Conservation (phyloP, 1,284 basidiomycete genomes). For the Kwoniella shivajii region DNA sequence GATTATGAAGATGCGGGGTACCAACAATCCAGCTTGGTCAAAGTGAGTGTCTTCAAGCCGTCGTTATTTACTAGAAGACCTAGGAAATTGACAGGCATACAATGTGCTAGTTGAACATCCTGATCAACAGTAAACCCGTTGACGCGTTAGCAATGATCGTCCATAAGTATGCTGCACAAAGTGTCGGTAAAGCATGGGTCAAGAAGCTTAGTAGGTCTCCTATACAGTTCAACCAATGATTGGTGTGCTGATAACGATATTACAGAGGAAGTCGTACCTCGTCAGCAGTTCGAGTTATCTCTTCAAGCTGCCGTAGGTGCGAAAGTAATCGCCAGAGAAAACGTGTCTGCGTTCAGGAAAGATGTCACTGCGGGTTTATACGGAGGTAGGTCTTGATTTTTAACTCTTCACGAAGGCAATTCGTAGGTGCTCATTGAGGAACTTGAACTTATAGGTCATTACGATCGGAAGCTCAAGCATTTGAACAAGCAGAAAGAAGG, state of each 20-base stretch:
- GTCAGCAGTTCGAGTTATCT: slow-evolving; percentile 91
- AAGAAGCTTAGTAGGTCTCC: slow-evolving; percentile 75
- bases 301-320: slow-evolving; percentile 78
- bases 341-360: slow-evolving; percentile 78
- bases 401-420: neutral
- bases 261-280: slow-evolving; percentile 82
- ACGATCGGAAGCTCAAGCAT: slow-evolving; percentile 88
- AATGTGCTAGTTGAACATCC: slow-evolving; percentile 70
- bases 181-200: slow-evolving; percentile 77
- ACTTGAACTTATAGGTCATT: slow-evolving; percentile 62
- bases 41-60: slow-evolving; percentile 67
- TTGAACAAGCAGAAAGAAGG: slow-evolving; percentile 90
- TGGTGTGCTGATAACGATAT: neutral
- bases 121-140: slow-evolving; percentile 81
- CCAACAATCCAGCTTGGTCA: slow-evolving; percentile 72
- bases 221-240: neutral
- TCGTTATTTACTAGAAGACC: neutral
- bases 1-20: slow-evolving; percentile 94
- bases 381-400: slow-evolving; percentile 62
- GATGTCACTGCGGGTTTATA: slow-evolving; percentile 95
- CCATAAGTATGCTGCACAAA: slow-evolving; percentile 67
- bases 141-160: slow-evolving; percentile 91
- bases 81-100: too few species aligned
- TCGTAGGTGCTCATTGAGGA: neutral
- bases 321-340: slow-evolving; percentile 87